Evolutionary conservation across 176 grass and related monocot genomes (phyloP).

Genomic region (Eremochloa ophiuroides): DNA sequence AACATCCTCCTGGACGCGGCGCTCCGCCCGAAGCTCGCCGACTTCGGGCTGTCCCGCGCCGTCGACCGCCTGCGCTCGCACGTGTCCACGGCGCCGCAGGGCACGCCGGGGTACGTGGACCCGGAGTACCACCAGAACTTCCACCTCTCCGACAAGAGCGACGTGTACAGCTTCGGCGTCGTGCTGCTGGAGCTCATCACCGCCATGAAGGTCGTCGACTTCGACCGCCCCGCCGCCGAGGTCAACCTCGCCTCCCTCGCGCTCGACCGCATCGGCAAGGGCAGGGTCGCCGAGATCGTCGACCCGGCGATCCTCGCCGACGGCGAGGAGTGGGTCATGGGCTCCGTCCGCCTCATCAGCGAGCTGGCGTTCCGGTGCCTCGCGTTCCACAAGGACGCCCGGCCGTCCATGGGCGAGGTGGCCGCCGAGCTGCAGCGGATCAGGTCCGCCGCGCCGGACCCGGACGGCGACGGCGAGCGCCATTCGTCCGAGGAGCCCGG

Average conservation of each 20-base stretch:
- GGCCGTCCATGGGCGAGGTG: constrained; percentile 85
- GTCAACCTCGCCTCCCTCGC: constrained; percentile 79
- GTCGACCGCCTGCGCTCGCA: constrained; percentile 45
- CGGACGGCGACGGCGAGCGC: background rate
- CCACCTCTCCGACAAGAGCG: constrained; percentile 92
- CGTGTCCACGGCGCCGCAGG: constrained; percentile 90
- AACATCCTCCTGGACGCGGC: constrained; percentile 77
- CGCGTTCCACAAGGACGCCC: constrained; percentile 71
- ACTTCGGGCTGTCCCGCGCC: constrained; percentile 78
- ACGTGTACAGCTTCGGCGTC: constrained; percentile 98
- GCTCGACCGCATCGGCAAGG: constrained; percentile 62
- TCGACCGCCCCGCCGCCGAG: constrained; percentile 49
- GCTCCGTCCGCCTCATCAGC: constrained; percentile 55
- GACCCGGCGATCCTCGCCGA: constrained; percentile 45
- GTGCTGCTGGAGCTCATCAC: constrained; percentile 95
- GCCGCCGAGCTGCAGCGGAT: constrained; percentile 50
- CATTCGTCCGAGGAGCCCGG: background rate
- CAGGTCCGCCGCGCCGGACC: constrained; percentile 16
- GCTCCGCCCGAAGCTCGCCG: constrained; percentile 68
- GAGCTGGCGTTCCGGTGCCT: constrained; percentile 91
- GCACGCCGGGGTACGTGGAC: constrained; percentile 91
- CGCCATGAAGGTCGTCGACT: constrained; percentile 91
- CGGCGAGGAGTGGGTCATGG: constrained; percentile 46
- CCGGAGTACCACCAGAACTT: constrained; percentile 93
- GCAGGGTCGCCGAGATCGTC: constrained; percentile 56